Base-by-base conservation (phyloP, 257 asterid species). In the Ilex aquifolium region DNA sequence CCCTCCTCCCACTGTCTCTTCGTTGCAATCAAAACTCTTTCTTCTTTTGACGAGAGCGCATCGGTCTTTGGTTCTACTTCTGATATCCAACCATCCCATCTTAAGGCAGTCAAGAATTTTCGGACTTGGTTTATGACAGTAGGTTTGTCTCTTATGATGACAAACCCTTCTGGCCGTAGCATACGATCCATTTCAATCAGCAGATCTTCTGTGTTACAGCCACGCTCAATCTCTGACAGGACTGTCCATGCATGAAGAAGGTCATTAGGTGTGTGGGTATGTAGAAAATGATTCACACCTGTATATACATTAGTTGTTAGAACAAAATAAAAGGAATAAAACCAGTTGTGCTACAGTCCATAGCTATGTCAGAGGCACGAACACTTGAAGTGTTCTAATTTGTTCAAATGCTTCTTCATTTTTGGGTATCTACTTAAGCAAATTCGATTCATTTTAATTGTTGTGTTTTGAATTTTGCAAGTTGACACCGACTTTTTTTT, bases 251-350 rank as follows among this genome's bases (percentile, higher is more conserved):
- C 95, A 70, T 91, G 98, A 57, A 91, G 86, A 69, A 91, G 70
- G 88, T 91, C 98, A 48, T 81, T 81, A 88, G 39, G 98, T 91
- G 54, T 97, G 95, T 8, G 98, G 98, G 69, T 91, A 91, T 4
- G 98, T 91, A 52, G 96, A 91, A 69, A 91, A 91, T 4, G 98
- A 86, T 68, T 91, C 95, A 68, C 98, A 91, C 98, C 98, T 88
- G 91, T 62, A 67, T 51, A 68, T 42, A 63, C 27, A 75, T 21
- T 72, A 55, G 36, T 55, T 14, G 31, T 64, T 27, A 66, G 64
- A 68, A 15, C 15, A 70, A 29, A 56, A 64, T 21, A 21, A 21
- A 0, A 21, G 27, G 27, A 21, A 21, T 21, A 21, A 21, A 21
- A 21, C 27, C 27, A 21, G 27, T 21, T 21, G 27, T 21, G 27